Evolutionary conservation across 257 asterid genomes (phyloP).

Genomic region (Nicotiana otophora): DNA sequence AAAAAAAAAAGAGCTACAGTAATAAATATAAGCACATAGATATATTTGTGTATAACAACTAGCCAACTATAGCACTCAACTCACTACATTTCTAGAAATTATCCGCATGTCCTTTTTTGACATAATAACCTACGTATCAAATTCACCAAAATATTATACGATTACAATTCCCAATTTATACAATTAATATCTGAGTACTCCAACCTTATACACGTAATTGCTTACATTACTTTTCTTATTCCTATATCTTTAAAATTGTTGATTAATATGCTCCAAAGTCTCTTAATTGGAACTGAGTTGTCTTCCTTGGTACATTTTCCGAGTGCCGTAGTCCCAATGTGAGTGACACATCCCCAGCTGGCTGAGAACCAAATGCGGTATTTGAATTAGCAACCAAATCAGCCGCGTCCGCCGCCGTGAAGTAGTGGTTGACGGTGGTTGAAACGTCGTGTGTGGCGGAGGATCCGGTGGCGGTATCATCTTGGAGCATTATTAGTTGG

Average conservation of each 20-base stretch:
- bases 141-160: neutral
- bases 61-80: neutral
- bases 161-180: slow-evolving; percentile 8
- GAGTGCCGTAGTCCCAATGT: slow-evolving; percentile 67
- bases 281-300: slow-evolving; percentile 37
- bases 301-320: slow-evolving; percentile 48
- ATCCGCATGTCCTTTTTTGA: neutral
- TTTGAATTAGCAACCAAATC: neutral
- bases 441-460: neutral
- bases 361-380: slow-evolving; percentile 18
- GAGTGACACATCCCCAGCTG: slow-evolving; percentile 53
- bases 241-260: neutral
- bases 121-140: neutral
- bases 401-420: neutral
- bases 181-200: neutral
- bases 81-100: neutral
- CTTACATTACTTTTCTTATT: slow-evolving; percentile 9
- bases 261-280: slow-evolving; percentile 44
- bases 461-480: slow-evolving; percentile 16
- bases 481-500: slow-evolving; percentile 14
- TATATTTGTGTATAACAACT: neutral
- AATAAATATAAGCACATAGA: neutral
- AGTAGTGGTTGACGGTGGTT: neutral
- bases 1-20: neutral
- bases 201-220: neutral